Conservation (phyloP, 2,329 filamentous ascomycete species). For the Rugonectria rugulosa region DNA sequence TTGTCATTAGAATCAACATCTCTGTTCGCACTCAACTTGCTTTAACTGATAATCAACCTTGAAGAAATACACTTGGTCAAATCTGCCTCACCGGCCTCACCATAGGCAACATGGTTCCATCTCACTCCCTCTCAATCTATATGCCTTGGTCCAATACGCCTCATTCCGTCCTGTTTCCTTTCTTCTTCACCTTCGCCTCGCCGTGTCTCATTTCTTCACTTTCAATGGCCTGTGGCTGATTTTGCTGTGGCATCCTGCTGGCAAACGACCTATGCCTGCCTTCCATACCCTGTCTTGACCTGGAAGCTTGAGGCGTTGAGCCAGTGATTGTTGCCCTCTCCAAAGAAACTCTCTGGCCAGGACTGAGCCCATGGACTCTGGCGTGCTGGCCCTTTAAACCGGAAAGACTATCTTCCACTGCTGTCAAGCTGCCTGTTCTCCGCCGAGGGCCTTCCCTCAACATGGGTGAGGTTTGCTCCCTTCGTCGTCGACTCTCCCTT, state of each 20-base stretch:
- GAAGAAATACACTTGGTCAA: no score
- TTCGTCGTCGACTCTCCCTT: background rate
- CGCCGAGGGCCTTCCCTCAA: constrained; percentile 2
- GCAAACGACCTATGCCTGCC: background rate
- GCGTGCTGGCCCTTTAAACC: constrained; percentile 7
- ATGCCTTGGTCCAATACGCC: no score
- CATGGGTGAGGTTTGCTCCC: background rate
- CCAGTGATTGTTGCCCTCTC: background rate
- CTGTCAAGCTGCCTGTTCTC: constrained; percentile 14
- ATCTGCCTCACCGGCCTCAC: no score
- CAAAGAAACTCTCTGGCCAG: background rate
- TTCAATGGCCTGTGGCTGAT: background rate
- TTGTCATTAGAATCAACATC: no score
- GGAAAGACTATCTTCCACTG: background rate
- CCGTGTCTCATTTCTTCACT: background rate
- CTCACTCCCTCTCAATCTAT: no score
- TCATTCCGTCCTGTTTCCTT: no score
- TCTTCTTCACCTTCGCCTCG: no score
- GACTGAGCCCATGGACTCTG: constrained; percentile 7
- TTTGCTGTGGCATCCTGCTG: background rate
- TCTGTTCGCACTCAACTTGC: no score
- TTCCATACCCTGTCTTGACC: background rate
- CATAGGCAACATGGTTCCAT: no score
- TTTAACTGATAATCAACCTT: no score
- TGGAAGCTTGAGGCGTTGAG: background rate